Percentiles rank a stretch among this genome's conserved stretches.
Conservation (phyloP, 768 basidiomycete species). For the Amanita thiersii region DNA sequence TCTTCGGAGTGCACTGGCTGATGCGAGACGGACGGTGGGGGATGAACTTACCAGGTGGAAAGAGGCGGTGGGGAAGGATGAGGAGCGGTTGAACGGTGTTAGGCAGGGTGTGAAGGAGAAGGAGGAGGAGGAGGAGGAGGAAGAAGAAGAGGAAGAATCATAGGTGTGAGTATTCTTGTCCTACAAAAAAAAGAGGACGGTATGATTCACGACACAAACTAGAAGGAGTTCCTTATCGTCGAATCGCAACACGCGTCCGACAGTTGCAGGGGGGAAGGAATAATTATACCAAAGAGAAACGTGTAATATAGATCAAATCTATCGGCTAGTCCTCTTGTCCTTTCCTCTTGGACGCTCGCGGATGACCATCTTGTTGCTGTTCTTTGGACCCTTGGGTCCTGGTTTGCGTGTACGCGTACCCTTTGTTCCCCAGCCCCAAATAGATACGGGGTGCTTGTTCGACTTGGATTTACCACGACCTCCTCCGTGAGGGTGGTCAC, state of each 20-base stretch:
- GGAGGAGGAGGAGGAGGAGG: constrained; percentile 2
- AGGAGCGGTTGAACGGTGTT: constrained; percentile 1
- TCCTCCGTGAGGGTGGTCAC: constrained; percentile 94
- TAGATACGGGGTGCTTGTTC: constrained; percentile 86
- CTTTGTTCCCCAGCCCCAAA: constrained; percentile 91
- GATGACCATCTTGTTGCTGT: constrained; percentile 85
- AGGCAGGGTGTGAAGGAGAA: neutral
- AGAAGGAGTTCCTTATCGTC: too few species aligned
- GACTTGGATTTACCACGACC: constrained; percentile 98
- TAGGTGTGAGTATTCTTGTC: too few species aligned
- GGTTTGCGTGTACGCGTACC: constrained; percentile 91
- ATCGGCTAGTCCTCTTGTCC: constrained; percentile 37
- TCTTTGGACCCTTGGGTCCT: constrained; percentile 84
- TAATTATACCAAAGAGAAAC: too few species aligned
- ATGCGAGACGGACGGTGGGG: constrained; percentile 4
- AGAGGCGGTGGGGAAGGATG: constrained; percentile 8
- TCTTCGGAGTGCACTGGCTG: constrained; percentile 1
- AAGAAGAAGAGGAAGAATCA: constrained; percentile 3
- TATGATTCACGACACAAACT: too few species aligned
- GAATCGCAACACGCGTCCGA: too few species aligned
- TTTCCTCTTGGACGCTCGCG: constrained; percentile 76
- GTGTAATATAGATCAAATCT: constrained; percentile 5
- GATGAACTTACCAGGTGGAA: constrained; percentile 9
- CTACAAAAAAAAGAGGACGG: too few species aligned
- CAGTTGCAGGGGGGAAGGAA: too few species aligned